Evolutionary conservation across 192 early-diverging fungal species (phyloP).

Genomic region (Dissophora globulifera): DNA sequence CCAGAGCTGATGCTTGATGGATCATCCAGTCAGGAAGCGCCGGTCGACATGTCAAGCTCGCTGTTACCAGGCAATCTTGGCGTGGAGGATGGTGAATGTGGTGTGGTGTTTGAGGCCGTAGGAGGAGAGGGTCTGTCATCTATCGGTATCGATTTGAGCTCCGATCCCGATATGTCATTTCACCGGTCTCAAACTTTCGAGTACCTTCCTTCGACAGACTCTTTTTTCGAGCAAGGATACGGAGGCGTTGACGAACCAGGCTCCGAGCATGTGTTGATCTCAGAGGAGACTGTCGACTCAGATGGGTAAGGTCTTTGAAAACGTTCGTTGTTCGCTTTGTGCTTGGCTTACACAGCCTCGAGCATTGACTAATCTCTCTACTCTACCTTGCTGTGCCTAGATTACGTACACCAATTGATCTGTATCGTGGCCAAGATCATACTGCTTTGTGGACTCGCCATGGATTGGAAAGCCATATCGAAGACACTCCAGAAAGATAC

Average conservation of each 20-base stretch:
- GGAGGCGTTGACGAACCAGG: background rate
- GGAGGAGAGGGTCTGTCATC: background rate
- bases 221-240: slow-evolving; percentile 18
- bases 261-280: slow-evolving; percentile 15
- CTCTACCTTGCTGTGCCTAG: background rate
- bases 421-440: slow-evolving; percentile 5
- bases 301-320: slow-evolving; percentile 30
- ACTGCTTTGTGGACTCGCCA: slow-evolving; percentile 5
- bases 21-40: slow-evolving; percentile 27
- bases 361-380: background rate
- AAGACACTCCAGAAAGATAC: background rate
- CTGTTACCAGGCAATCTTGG: slow-evolving; percentile 16
- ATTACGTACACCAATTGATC: slow-evolving; percentile 25
- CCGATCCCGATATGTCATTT: slow-evolving; percentile 21
- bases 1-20: slow-evolving; percentile 45
- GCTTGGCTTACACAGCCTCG: background rate
- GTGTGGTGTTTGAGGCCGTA: background rate
- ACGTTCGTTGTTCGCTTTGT: background rate
- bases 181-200: slow-evolving; percentile 2
- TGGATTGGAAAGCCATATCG: slow-evolving; percentile 9
- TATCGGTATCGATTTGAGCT: slow-evolving; percentile 11
- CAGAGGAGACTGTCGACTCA: slow-evolving; percentile 35
- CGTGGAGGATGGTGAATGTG: slow-evolving; percentile 10
- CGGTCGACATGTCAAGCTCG: background rate
- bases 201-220: slow-evolving; percentile 7